Evolutionary conservation across 805 yeast genomes (phyloP).

Genomic region (Metschnikowia proteae): DNA sequence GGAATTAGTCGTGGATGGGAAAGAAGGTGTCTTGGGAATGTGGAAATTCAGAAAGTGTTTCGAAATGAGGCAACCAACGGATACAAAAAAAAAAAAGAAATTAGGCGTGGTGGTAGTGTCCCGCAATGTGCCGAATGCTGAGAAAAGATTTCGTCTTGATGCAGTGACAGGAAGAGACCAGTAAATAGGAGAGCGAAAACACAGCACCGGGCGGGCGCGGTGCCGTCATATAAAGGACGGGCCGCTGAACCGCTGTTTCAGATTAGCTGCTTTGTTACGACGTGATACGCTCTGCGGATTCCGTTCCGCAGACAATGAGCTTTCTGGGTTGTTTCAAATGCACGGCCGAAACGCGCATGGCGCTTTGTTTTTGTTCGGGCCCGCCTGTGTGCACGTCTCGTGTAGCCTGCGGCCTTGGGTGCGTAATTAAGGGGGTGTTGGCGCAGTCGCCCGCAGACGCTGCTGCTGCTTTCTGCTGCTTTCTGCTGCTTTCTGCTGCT

Average conservation of each 20-base stretch:
- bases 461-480: too few species aligned
- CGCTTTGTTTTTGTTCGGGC: background rate
- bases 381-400: background rate
- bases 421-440: background rate
- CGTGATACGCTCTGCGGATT: background rate
- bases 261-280: background rate
- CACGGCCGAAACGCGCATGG: constrained; percentile 5
- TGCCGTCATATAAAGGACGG: background rate
- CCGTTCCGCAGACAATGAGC: constrained; percentile 4
- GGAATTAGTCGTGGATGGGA: too few species aligned
- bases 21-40: too few species aligned
- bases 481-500: too few species aligned
- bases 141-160: background rate
- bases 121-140: background rate
- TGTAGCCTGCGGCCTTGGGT: background rate
- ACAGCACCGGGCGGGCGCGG: background rate
- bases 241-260: constrained; percentile 2
- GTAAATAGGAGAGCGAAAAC: background rate
- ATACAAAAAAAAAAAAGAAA: background rate
- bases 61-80: background rate
- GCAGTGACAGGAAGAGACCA: background rate
- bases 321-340: background rate
- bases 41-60: background rate
- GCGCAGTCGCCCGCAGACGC: too few species aligned
- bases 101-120: background rate